Conservation (phyloP, 2,329 filamentous ascomycete species). For the Cadophora malorum region DNA sequence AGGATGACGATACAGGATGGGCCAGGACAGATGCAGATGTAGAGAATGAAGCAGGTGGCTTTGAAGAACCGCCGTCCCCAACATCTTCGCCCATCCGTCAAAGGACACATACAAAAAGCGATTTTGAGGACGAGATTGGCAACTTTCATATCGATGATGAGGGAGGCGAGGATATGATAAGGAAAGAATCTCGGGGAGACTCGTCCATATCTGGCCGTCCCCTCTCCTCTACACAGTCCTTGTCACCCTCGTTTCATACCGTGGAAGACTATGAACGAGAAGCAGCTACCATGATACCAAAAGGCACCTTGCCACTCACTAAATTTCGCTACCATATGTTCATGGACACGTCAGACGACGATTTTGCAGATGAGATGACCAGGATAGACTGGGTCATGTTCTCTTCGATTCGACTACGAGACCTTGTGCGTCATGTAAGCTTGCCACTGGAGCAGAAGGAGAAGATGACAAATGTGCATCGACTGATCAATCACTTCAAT, state of each 20-base stretch:
- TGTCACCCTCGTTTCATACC: constrained; percentile 58
- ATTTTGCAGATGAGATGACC: constrained; percentile 89
- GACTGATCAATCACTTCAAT: constrained; percentile 94
- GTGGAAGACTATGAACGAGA: constrained; percentile 83
- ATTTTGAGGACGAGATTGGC: constrained; percentile 35
- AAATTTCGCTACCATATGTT: constrained; percentile 91
- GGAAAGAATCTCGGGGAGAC: constrained; percentile 37
- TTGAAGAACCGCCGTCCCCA: constrained; percentile 33
- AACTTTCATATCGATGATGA: constrained; percentile 35
- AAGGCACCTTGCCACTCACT: constrained; percentile 71
- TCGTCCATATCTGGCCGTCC: constrained; percentile 37
- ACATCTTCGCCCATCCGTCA: constrained; percentile 36
- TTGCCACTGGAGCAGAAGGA: constrained; percentile 74
- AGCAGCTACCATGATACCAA: constrained; percentile 74
- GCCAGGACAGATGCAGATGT: constrained; percentile 76
- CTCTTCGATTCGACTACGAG: constrained; percentile 88
- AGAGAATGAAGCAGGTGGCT: constrained; percentile 38
- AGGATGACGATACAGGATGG: constrained; percentile 94
- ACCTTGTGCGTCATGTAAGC: constrained; percentile 90
- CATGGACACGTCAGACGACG: constrained; percentile 84
- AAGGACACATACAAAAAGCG: constrained; percentile 30
- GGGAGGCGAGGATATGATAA: constrained; percentile 35
- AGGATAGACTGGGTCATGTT: constrained; percentile 99
- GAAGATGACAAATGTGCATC: constrained; percentile 84
- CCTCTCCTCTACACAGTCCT: constrained; percentile 36